phyloP scores from a whole-genome alignment of 192 early-diverging fungal genomes.

The Bifiguratus adelaidae region DNA sequence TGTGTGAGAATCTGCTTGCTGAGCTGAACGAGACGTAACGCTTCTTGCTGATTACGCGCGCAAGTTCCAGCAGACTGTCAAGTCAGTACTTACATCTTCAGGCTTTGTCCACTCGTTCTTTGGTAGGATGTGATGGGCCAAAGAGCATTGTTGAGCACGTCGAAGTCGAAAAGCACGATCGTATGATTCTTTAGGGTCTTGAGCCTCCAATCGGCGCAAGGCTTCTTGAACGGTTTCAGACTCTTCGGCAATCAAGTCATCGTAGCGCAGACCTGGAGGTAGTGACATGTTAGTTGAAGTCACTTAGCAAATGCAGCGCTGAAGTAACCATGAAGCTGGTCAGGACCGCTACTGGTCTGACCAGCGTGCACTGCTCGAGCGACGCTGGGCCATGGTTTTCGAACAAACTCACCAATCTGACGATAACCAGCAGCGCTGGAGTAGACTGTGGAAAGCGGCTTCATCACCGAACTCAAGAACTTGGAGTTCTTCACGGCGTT shows the following conservation, averaged over 20 bases:
- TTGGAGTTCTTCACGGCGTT: slow-evolving; percentile 38
- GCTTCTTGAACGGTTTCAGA: slow-evolving; percentile 73
- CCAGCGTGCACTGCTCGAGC: not conserved
- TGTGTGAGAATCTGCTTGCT: too few relatives aligned
- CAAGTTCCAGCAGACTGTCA: not conserved
- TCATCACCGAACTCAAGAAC: slow-evolving; percentile 35
- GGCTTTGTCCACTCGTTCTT: slow-evolving; percentile 65
- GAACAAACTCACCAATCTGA: slow-evolving; percentile 45
- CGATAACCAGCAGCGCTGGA: slow-evolving; percentile 61
- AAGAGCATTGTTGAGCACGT: slow-evolving; percentile 64
- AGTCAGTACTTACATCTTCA: slow-evolving; percentile 42
- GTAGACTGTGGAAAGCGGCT: slow-evolving; percentile 53
- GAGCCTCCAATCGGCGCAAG: slow-evolving; percentile 59
- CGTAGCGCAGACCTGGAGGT: slow-evolving; percentile 67
- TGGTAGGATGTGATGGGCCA: slow-evolving; percentile 60
- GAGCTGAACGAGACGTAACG: too few relatives aligned
- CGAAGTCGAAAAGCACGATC: slow-evolving; percentile 74
- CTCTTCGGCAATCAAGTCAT: slow-evolving; percentile 87
- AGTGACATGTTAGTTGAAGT: not conserved
- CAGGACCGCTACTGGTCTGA: not conserved
- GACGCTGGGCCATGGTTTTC: not conserved
- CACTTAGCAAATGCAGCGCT: not conserved
- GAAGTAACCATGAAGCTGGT: not conserved
- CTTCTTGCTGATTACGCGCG: not conserved
- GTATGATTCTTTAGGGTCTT: slow-evolving; percentile 38